phyloP scores from a whole-genome alignment of 495 filamentous ascomycete genomes.

The Cladorrhinum samala region DNA sequence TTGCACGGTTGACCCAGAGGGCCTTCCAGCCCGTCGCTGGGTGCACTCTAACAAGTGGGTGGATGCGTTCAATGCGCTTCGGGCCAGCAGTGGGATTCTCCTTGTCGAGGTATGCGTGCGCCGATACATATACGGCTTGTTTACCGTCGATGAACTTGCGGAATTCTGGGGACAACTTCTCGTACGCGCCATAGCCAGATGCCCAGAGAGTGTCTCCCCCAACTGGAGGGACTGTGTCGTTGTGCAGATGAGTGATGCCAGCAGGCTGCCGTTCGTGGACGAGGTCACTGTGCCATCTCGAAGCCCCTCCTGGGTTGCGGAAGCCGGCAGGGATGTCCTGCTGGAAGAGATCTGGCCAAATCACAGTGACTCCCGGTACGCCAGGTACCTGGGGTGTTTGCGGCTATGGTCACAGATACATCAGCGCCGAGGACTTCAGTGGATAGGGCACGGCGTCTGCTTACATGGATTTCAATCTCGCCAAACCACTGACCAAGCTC shows the following conservation, averaged over 20 bases:
- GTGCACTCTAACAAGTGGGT: conserved; percentile 65
- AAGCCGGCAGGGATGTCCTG: conserved; percentile 51
- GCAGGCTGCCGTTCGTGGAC: conserved; percentile 66
- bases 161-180: conserved; percentile 63
- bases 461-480: conserved; percentile 61
- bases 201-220: conserved; percentile 72
- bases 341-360: conserved; percentile 61
- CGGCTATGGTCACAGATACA: conserved; percentile 39
- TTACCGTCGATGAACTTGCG: conserved; percentile 65
- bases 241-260: conserved; percentile 63
- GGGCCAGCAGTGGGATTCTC: conserved; percentile 55
- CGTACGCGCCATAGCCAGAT: conserved; percentile 62
- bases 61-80: conserved; percentile 56
- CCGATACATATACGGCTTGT: conserved; percentile 59
- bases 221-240: conserved; percentile 56
- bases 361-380: conserved; percentile 56
- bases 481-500: conserved; percentile 60
- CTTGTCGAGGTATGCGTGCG: conserved; percentile 62
- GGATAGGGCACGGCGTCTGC: too few species aligned
- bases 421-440: too few species aligned
- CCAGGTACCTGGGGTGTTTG: conserved; percentile 66
- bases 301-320: conserved; percentile 58
- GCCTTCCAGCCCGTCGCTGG: conserved; percentile 67
- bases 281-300: conserved; percentile 64
- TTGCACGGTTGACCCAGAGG: conserved; percentile 61